Evolutionary conservation across 164 flowering plant species (phyloP).

Genomic region (Magnolia changhungtana): DNA sequence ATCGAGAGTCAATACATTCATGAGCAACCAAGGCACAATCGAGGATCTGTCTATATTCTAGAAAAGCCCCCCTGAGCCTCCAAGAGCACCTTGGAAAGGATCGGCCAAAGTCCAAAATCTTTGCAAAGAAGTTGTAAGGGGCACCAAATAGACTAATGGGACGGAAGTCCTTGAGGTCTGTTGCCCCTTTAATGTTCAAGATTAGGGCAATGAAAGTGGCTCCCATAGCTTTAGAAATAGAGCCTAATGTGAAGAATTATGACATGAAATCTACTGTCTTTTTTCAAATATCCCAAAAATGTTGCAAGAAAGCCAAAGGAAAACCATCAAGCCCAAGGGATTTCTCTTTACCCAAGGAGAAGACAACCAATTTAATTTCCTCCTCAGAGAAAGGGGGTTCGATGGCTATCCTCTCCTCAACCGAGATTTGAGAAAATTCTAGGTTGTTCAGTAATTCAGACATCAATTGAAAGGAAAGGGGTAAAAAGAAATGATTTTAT

Average conservation of each 20-base stretch:
- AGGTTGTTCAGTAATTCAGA: background rate
- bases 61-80: background rate
- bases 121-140: background rate
- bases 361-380: background rate
- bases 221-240: background rate
- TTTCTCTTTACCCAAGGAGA: background rate
- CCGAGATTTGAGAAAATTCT: background rate
- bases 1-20: background rate
- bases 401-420: background rate
- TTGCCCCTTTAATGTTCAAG: background rate
- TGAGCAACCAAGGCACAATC: background rate
- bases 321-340: background rate
- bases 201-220: background rate
- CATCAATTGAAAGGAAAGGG: background rate
- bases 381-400: background rate
- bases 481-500: background rate
- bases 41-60: background rate
- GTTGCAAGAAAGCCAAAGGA: background rate
- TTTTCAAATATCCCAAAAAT: background rate
- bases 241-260: background rate
- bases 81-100: background rate
- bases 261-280: background rate
- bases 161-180: background rate
- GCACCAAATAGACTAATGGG: background rate
- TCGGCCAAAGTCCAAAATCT: background rate